Evolutionary conservation across 768 basidiomycete species (phyloP), one percentile per base, ranked within the genome.

Genomic region (Pleurotus eryngii): DNA sequence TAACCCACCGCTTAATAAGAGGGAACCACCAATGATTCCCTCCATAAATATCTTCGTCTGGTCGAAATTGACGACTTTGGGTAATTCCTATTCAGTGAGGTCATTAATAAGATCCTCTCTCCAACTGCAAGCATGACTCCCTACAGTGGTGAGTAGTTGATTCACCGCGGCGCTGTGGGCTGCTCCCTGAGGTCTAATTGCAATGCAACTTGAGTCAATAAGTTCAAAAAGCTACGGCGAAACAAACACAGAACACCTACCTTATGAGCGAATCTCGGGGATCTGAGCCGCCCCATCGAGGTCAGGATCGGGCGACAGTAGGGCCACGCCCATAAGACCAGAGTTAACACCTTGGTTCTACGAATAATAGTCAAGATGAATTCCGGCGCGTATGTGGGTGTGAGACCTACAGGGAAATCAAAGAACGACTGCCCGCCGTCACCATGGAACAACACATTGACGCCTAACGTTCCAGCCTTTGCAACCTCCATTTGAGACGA

Each of bases 151-250:
- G 42, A 67, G 57, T 20, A 66, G 60, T 35, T 66, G 57, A 54
- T 68, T 68, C 24, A 68, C 67, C 2, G 67, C 67, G 20, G 66
- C 64, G 39, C 68, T 69, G 39, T 67, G 68, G 1, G 65, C 66
- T 14, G 60, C 30, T 14, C 68, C 68, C 55, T 68, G 66, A 5
- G 67, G 67, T 26, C 67, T 68, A 46, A 20, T n/a, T 3, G 8
- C 46, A n/a, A n/a, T n/a, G n/a, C n/a, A 12, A 24, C 26, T n/a
- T 35, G 9, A 53, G 14, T 17, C 38, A 50, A 11, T 26, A 11
- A 6, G 1, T 9, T 37, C 12, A 3, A 3, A 37, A 30, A 1
- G 46, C 20, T 15, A 24, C 17, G 6, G 46, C 18, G 18, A 18
- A 18, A 49, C n/a, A n/a, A n/a, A n/a, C 30, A 35, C 30, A 3